phyloP scores from a whole-genome alignment of 2,329 filamentous ascomycete species.

The Apiospora arundinis region DNA sequence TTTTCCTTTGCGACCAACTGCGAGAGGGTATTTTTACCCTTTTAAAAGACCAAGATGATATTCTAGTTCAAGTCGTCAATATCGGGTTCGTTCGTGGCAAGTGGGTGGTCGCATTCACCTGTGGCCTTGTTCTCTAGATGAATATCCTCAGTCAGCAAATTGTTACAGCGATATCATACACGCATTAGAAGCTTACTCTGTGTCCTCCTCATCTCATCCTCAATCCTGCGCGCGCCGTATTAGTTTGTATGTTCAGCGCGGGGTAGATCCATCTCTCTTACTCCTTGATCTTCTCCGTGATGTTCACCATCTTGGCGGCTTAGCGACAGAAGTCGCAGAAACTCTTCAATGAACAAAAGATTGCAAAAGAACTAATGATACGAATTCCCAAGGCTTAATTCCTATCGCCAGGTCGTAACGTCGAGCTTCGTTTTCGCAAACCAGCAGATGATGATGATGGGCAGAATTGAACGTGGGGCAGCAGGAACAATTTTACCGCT shows the following conservation, averaged over 20 bases:
- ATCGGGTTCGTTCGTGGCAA: slow-evolving; percentile 13
- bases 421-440: slow-evolving; percentile 4
- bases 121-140: slow-evolving; percentile 94
- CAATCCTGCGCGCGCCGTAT: slow-evolving; percentile 70
- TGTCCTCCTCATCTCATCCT: slow-evolving; percentile 99
- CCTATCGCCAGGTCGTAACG: not conserved
- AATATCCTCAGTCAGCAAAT: slow-evolving; percentile 32
- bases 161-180: not conserved
- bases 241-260: slow-evolving; percentile 28
- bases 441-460: slow-evolving; percentile 7
- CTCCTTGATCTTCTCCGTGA: slow-evolving; percentile 99
- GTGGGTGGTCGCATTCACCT: slow-evolving; percentile 65
- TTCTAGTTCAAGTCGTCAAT: slow-evolving; percentile 60
- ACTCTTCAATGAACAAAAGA: not conserved
- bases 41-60: slow-evolving; percentile 98
- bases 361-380: not conserved
- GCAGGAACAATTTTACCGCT: slow-evolving; percentile 11
- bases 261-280: slow-evolving; percentile 50
- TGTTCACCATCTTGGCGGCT: slow-evolving; percentile 85
- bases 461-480: slow-evolving; percentile 20
- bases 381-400: not conserved
- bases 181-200: slow-evolving; percentile 72
- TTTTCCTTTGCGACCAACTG: not conserved
- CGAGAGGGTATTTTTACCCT: slow-evolving; percentile 64
- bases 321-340: slow-evolving; percentile 17